Base-by-base conservation (phyloP, 176 grass and related monocot genomes). In the Oryza longistaminata region DNA sequence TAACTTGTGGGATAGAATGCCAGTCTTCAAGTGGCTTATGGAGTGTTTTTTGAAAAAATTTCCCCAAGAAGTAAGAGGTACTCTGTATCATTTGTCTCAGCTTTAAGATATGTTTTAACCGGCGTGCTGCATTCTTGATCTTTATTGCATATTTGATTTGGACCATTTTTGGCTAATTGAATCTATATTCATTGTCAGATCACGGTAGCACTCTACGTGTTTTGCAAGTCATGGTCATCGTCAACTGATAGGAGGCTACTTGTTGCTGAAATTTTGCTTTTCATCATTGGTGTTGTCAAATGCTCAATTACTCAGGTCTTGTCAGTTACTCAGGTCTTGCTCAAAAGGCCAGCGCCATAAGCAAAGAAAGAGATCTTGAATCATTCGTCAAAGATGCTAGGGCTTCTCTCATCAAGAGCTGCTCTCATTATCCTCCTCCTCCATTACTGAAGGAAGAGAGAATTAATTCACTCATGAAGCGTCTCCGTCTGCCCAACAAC, bases 321-420 rank as follows among this genome's bases (percentile, higher is more conserved):
- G 25, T 37, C 1, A 5, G 5, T 33, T 33, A 33, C 11, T 26
- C 12, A 17, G 3, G 25, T 1, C 21, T 13, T 3, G 17, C 42
- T 14, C 1, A 15, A 0, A 49, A 11, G 60, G 13, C 17, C 2
- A 11, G 4, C 2, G 5, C 2, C 25, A 0, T 0, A 0, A 66
- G 6, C 19, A 66, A 9, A 31, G 81, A 83, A 43, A 22, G 40
- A 9, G 39, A 64, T 22, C 81, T 83, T 24, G 40, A 83, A 74
- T 1, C 46, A n/a, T 83, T 48, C 17, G 13, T 49, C 31, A 58
- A 48, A 65, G 3, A 74, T 10, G 58, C 81, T 24, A 34, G 27
- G 13, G 2, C 1, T 37, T 66, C 16, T 5, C 1, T 53, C 3
- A 27, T 66, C 4, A 9, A 53, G 2, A 52, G 33, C 33, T 34